These are phyloP conservation scores for Blastobotrys persicus DNA, from an alignment of 1,139 yeast genomes.

Conservation along the genomic window DNA sequence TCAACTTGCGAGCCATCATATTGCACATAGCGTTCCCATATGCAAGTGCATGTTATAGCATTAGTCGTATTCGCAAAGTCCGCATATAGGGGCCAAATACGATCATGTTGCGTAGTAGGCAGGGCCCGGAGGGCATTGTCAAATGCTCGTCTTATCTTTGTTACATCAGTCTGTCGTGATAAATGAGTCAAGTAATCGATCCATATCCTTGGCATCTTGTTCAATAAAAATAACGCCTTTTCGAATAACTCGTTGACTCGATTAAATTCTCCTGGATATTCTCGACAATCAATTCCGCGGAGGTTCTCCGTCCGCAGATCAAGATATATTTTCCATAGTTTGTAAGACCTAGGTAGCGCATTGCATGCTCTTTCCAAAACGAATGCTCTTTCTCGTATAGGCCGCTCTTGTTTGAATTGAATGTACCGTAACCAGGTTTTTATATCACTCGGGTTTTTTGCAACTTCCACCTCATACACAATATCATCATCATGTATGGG, in stretches of 20 bases:
- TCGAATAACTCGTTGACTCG: slow-evolving; percentile 48
- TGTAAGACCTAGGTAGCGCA: slow-evolving; percentile 48
- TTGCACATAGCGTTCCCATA: slow-evolving; percentile 49
- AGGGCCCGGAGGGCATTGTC: slow-evolving; percentile 52
- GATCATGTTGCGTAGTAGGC: slow-evolving; percentile 52
- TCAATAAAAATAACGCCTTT: slow-evolving; percentile 45
- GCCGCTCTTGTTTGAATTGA: slow-evolving; percentile 38
- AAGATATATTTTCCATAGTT: slow-evolving; percentile 57
- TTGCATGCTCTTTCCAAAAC: slow-evolving; percentile 55
- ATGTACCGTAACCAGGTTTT: slow-evolving; percentile 57
- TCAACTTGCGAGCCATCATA: slow-evolving; percentile 41
- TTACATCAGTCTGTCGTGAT: slow-evolving; percentile 41
- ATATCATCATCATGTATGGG: slow-evolving; percentile 37
- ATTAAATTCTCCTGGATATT: slow-evolving; percentile 31
- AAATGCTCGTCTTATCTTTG: slow-evolving; percentile 49
- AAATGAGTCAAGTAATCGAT: slow-evolving; percentile 50
- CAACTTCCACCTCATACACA: slow-evolving; percentile 48
- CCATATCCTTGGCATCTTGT: slow-evolving; percentile 57
- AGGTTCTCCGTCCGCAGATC: slow-evolving; percentile 42
- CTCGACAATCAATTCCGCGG: slow-evolving; percentile 29
- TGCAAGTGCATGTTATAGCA: slow-evolving; percentile 46
- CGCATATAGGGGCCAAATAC: slow-evolving; percentile 61
- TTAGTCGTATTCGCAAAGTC: slow-evolving; percentile 48
- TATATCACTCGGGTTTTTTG: slow-evolving; percentile 45
- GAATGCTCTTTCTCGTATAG: slow-evolving; percentile 41